These are phyloP conservation scores for Tylopilus plumbeoviolaceoides DNA, from an alignment of 768 basidiomycete species.

Conservation along the genomic window DNA sequence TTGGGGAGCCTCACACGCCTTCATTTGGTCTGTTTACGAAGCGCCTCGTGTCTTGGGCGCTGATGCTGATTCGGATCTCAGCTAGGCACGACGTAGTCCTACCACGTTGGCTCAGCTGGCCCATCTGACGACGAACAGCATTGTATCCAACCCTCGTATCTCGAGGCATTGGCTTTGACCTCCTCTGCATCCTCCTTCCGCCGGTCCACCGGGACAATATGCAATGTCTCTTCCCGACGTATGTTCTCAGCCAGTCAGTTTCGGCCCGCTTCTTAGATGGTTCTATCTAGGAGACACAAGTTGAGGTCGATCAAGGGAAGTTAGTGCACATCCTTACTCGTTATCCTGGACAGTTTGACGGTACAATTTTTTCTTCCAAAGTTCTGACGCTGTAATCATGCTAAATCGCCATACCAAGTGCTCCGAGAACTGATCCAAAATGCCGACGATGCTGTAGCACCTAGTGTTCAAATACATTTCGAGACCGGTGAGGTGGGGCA, in stretches of 20 bases:
- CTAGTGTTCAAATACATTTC: slow-evolving; percentile 35
- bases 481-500: slow-evolving; percentile 22
- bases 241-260: neutral
- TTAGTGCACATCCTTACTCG: slow-evolving; percentile 16
- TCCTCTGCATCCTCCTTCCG: too few species aligned
- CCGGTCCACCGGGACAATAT: neutral
- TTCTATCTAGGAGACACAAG: neutral
- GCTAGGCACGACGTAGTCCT: too few species aligned
- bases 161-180: too few species aligned
- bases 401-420: slow-evolving; percentile 22
- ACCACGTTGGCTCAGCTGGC: too few species aligned
- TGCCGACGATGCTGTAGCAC: slow-evolving; percentile 41
- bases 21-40: too few species aligned
- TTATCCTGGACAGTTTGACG: slow-evolving; percentile 14
- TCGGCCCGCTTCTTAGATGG: neutral
- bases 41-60: neutral
- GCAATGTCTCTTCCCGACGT: slow-evolving; percentile 1
- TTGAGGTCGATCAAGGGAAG: slow-evolving; percentile 14
- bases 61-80: too few species aligned
- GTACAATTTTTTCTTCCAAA: neutral
- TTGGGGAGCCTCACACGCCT: too few species aligned
- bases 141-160: too few species aligned
- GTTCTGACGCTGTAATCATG: neutral
- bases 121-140: too few species aligned
- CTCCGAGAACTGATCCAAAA: slow-evolving; percentile 32